Evolutionary conservation across 2,329 filamentous ascomycete genomes (phyloP), one percentile per base, ranked within the genome.

Genomic region (Scedosporium apiospermum): DNA sequence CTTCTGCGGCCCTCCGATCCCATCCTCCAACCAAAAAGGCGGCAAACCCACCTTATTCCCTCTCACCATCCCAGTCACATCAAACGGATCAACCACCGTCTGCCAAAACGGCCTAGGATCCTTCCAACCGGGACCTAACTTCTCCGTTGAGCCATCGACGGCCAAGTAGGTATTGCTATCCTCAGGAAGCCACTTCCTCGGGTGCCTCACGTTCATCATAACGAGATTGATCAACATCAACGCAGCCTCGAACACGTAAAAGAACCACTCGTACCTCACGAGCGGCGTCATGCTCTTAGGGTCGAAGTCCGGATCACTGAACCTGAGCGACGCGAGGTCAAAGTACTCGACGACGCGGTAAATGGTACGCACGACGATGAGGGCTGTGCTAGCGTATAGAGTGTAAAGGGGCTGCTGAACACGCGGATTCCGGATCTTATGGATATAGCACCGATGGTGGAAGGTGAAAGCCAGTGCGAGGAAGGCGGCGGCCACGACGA

Each of bases 331-430:
- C 0, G 77, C 73, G n/a, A 80, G 69, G 60, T 75, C 76, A 65
- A 84, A 85, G 72, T 82, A 86, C 70, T 87, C 83, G n/a, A 84
- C 76, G 0, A 82, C 76, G 6, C 84, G 79, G 68, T 78, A 87
- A 62, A 86, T 76, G 62, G 82, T 86, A 23, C 84, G 78, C 1
- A 75, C 69, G 6, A 80, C 71, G 63, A 87, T 80, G 55, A 86
- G 72, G 0, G 67, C 62, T 9, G 78, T 78, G 64, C 78, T 82
- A 44, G 72, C 68, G 68, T 86, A 86, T 2, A 87, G 74, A 10
- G 78, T 81, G 60, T 73, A 67, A 4, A 86, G 71, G 2, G 75
- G 69, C 44, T 65, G 70, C 53, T 67, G 65, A 34, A 80, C 69
- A 27, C 69, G 70, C 23, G 68, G 66, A 64, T 71, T 71, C 61